A percentile compares a stretch with the other conserved stretches of the same genome.
Conservation (phyloP, 2,329 filamentous ascomycete species). For the Phaeophleospora eucalypticola region DNA sequence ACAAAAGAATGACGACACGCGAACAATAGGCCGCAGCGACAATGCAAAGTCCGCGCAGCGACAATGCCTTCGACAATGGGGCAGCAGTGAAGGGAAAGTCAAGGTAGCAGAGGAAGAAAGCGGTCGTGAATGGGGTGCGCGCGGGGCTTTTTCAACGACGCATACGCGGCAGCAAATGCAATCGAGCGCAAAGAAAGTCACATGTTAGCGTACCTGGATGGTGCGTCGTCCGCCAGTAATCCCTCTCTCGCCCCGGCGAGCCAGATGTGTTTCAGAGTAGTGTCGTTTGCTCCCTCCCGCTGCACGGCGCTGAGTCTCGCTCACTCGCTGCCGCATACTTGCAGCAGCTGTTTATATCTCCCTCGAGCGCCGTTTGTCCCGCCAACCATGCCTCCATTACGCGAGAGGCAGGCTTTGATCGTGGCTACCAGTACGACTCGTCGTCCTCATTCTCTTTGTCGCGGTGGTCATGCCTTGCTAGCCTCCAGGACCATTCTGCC, state of each 20-base stretch:
- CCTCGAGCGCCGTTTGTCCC: not conserved
- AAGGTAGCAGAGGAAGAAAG: not conserved
- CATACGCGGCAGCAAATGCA: not conserved
- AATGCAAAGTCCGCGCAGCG: conserved; percentile 3
- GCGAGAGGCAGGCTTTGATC: conserved; percentile 8
- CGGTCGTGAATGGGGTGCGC: not conserved
- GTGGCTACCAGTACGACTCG: conserved; percentile 4
- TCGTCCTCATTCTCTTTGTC: conserved; percentile 16
- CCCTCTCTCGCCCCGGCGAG: not conserved
- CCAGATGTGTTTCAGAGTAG: not conserved
- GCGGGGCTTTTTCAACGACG: not conserved
- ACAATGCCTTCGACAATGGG: conserved; percentile 5
- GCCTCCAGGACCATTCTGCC: conserved; percentile 17
- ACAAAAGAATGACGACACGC: conserved; percentile 2
- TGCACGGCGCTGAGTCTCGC: not conserved
- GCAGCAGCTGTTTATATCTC: conserved; percentile 3
- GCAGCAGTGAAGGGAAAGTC: not conserved
- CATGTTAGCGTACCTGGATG: not conserved
- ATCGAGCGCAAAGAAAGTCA: not conserved
- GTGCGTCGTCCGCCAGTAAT: not conserved
- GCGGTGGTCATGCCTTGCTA: conserved; percentile 18
- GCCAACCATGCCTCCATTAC: conserved; percentile 5
- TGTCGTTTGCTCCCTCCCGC: too few species aligned
- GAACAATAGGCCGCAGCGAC: not conserved
- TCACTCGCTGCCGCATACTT: not conserved